Percentiles rank a stretch among this genome's conserved stretches.
These are phyloP conservation scores for Macrophomina tecta DNA, from an alignment of 2,329 filamentous ascomycete genomes.

Conservation along the genomic window DNA sequence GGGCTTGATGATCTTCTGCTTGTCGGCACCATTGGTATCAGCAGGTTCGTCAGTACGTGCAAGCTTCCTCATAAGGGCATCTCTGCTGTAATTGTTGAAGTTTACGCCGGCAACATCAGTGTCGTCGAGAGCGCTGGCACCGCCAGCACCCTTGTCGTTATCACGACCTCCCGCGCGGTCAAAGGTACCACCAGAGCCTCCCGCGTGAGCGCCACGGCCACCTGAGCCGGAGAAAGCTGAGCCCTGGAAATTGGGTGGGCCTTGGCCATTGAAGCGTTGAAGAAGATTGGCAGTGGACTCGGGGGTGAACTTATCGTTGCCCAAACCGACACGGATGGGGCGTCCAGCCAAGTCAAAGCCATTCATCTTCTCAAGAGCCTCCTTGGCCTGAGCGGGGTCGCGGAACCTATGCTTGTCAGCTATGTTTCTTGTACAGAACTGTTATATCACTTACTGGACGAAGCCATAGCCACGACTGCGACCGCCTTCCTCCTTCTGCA, in stretches of 20 bases:
- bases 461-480: slow-evolving; percentile 96
- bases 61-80: slow-evolving; percentile 98
- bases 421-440: neutral
- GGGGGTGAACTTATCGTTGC: slow-evolving; percentile 99
- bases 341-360: slow-evolving; percentile 97
- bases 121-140: slow-evolving; percentile 94
- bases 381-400: slow-evolving; percentile 87
- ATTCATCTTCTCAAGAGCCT: slow-evolving; percentile 98
- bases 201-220: slow-evolving; percentile 82
- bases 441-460: slow-evolving; percentile 79
- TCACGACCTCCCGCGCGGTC: slow-evolving; percentile 89
- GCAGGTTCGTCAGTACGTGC: slow-evolving; percentile 88
- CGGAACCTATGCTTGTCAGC: slow-evolving; percentile 70
- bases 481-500: slow-evolving; percentile 93
- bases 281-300: slow-evolving; percentile 93
- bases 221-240: slow-evolving; percentile 91
- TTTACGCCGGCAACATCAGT: slow-evolving; percentile 98
- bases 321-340: slow-evolving; percentile 96
- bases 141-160: slow-evolving; percentile 83
- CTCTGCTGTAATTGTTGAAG: slow-evolving; percentile 99
- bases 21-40: slow-evolving; percentile 64
- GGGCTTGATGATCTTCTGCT: slow-evolving; percentile 75
- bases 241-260: slow-evolving; percentile 73
- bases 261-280: slow-evolving; percentile 87
- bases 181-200: slow-evolving; percentile 73